Conservation (phyloP, 345 rosid genomes). For the Noccaea bulbosa region DNA sequence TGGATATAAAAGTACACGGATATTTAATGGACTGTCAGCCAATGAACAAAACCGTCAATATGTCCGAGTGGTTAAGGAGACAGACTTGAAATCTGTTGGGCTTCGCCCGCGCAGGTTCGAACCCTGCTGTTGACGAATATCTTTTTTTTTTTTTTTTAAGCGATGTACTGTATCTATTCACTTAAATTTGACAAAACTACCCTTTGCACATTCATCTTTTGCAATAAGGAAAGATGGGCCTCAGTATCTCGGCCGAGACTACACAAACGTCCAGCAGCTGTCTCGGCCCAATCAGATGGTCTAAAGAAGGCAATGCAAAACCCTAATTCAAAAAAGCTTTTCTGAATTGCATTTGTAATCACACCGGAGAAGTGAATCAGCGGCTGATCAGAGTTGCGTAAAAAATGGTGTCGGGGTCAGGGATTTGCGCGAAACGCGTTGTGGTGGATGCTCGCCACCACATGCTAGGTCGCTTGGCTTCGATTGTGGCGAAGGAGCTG, state of each 20-base stretch:
- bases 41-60: slow-evolving; percentile 48
- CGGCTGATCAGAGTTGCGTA: slow-evolving; percentile 24
- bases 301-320: neutral
- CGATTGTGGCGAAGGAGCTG: slow-evolving; percentile 77
- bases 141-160: neutral
- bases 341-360: neutral
- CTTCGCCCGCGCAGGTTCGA: slow-evolving; percentile 87
- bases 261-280: neutral
- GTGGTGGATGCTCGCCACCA: slow-evolving; percentile 89
- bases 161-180: no score
- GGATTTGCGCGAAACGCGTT: slow-evolving; percentile 68
- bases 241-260: neutral
- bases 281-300: neutral
- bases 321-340: slow-evolving; percentile 14
- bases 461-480: slow-evolving; percentile 79
- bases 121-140: slow-evolving; percentile 75
- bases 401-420: slow-evolving; percentile 88
- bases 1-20: no score
- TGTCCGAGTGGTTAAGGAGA: slow-evolving; percentile 99
- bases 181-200: neutral
- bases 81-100: slow-evolving; percentile 95
- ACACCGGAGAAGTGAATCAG: slow-evolving; percentile 10
- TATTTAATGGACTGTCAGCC: no score
- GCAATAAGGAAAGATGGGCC: slow-evolving; percentile 6
- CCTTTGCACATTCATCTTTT: neutral